Conservation (phyloP, 176 grass and related monocot species). For the Saccharum spontaneum region DNA sequence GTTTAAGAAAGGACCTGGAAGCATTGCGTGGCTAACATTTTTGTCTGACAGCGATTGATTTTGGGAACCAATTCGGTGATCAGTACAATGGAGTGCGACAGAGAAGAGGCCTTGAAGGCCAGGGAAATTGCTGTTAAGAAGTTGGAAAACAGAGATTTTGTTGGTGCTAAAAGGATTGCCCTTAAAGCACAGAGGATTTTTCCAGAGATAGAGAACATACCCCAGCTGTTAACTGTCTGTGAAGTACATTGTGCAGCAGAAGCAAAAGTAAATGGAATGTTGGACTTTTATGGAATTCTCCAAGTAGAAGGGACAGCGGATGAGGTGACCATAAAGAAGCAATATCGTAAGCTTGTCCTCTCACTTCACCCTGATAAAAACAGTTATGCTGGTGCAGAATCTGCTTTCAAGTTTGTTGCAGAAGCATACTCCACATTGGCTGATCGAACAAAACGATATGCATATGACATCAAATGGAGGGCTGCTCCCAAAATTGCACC, state of each 20-base stretch:
- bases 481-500: constrained; percentile 30
- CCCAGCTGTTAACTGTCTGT: constrained; percentile 74
- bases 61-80: not conserved
- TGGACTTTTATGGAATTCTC: constrained; percentile 71
- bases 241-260: constrained; percentile 78
- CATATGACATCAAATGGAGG: constrained; percentile 69
- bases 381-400: constrained; percentile 73
- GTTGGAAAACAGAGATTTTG: constrained; percentile 66
- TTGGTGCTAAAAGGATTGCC: constrained; percentile 64
- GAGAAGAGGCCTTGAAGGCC: constrained; percentile 79
- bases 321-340: constrained; percentile 71
- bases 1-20: not conserved
- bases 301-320: constrained; percentile 61
- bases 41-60: not conserved
- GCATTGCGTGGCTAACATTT: not conserved
- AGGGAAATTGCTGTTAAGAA: constrained; percentile 72
- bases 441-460: constrained; percentile 50
- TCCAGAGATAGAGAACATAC: constrained; percentile 75
- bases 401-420: constrained; percentile 85
- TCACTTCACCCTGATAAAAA: constrained; percentile 97
- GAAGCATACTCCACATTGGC: constrained; percentile 71
- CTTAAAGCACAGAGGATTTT: constrained; percentile 77
- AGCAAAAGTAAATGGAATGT: constrained; percentile 45
- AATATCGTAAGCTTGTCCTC: constrained; percentile 81
- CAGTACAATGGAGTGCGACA: constrained; percentile 48